phyloP scores from a whole-genome alignment of 1,284 basidiomycete genomes.

The Afroboletus lepidellus region DNA sequence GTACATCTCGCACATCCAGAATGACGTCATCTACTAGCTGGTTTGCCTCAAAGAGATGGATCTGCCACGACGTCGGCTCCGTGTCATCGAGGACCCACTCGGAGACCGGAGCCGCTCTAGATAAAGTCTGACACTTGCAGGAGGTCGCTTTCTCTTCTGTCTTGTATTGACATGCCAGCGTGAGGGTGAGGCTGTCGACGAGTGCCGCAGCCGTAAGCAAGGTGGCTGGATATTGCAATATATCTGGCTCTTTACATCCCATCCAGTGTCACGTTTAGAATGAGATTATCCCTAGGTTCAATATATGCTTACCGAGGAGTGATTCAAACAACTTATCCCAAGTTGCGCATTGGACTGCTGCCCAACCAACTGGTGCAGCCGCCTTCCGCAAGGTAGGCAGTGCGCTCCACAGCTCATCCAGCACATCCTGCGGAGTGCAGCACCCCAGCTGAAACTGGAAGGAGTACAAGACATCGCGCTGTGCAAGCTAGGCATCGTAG shows the following conservation, averaged over 20 bases:
- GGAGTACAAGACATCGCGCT: slow-evolving; percentile 53
- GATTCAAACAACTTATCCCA: slow-evolving; percentile 51
- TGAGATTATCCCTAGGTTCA: not conserved
- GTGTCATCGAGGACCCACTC: not conserved
- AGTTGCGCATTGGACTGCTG: slow-evolving; percentile 40
- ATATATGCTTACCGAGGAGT: slow-evolving; percentile 40
- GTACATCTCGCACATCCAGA: slow-evolving; percentile 43
- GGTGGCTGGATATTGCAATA: slow-evolving; percentile 50
- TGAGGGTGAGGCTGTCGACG: slow-evolving; percentile 41
- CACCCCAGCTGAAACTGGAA: slow-evolving; percentile 49
- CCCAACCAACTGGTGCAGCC: slow-evolving; percentile 42
- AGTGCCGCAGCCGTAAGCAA: slow-evolving; percentile 51
- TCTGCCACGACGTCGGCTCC: slow-evolving; percentile 17
- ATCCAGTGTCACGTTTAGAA: not conserved
- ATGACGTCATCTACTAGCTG: slow-evolving; percentile 40
- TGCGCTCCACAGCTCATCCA: slow-evolving; percentile 58
- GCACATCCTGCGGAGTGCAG: slow-evolving; percentile 52
- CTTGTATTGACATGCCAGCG: slow-evolving; percentile 39
- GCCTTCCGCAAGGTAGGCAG: slow-evolving; percentile 48
- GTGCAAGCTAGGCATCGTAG: slow-evolving; percentile 42
- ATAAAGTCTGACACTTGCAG: slow-evolving; percentile 9
- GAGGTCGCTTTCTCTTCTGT: slow-evolving; percentile 27
- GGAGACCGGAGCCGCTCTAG: not conserved
- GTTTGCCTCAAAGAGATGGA: slow-evolving; percentile 31
- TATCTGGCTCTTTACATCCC: slow-evolving; percentile 43